These are phyloP conservation scores for Medicago lupulina DNA, from an alignment of 306 rosid genomes.

Conservation along the genomic window DNA sequence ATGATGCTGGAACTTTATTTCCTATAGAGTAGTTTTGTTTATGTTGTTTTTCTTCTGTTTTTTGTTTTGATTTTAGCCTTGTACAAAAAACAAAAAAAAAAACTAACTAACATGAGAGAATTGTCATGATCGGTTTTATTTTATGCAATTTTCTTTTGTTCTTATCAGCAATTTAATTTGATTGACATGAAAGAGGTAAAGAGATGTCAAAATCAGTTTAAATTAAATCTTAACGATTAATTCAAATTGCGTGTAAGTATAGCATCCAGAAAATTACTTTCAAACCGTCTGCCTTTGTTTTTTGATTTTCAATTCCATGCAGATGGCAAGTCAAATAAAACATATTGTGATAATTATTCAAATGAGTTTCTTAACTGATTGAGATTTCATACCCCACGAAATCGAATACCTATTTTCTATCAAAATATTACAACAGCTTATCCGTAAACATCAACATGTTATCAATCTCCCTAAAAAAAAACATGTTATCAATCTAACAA, in stretches of 20 bases:
- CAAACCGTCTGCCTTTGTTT: conserved; percentile 61
- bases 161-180: neutral
- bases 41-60: no score
- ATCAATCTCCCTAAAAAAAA: no score
- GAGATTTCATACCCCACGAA: conserved; percentile 83
- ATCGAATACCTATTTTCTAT: conserved; percentile 57
- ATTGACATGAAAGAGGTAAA: conserved; percentile 11
- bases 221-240: conserved; percentile 44
- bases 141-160: neutral
- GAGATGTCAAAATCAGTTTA: conserved; percentile 47
- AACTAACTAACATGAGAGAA: neutral
- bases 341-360: conserved; percentile 35
- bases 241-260: conserved; percentile 69
- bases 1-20: no score
- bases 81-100: no score
- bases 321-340: conserved; percentile 71
- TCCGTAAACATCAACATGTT: conserved; percentile 53
- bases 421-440: conserved; percentile 48
- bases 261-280: conserved; percentile 63
- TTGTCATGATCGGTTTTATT: neutral
- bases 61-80: no score
- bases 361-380: conserved; percentile 68
- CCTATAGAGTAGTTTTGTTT: no score
- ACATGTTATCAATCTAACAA: conserved; percentile 45
- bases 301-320: conserved; percentile 56